Base-by-base conservation (phyloP, 129 eudicot genomes). In the Erigeron canadensis region DNA sequence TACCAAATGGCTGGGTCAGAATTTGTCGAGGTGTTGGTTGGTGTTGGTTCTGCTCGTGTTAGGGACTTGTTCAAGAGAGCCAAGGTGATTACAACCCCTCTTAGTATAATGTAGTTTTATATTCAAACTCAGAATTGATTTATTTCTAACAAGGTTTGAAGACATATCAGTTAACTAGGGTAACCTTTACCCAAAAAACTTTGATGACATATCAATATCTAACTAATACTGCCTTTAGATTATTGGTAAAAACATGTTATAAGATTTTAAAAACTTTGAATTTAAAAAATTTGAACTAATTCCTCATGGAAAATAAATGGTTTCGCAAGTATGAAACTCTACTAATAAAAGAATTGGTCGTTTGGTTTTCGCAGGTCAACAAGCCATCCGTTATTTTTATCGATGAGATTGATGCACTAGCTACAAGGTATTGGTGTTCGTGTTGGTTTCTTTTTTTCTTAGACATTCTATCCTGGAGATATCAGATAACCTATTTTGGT, bases 1-100 rank as follows among this genome's bases (percentile, higher is more conserved):
- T 89, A 89, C 81, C 91, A 89, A 84, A 93, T 93, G 96, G 96
- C 98, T 40, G 98, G 98, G 47, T 93, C 98, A 63, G 98, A 93
- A 81, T 93, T 93, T 74, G 96, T 93, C 40, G 98, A 93, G 87
- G 86, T 93, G 17, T 70, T 93, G 75, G 98, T 93, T 68, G 98
- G 98, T 78, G 98, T 93, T 78, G 98, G 98, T 61, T 85, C 98
- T 64, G 96, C 98, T 63, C 95, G 98, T 76, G 74, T 93, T 81
- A 83, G 98, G 62, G 96, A 89, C 76, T 84, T 93, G 65, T 93
- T 93, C 70, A 89, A 89, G 86, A 84, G 96, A 82, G 98, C 98
- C 39, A 89, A 89, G 95, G 96, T 88, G 67, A 75, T 80, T 67
- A 48, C 15, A 41, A 28, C 7, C 57, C 69, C 69, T 42, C 17